Evolutionary conservation across 2,329 filamentous ascomycete genomes (phyloP), one percentile per base, ranked within the genome.

Genomic region (Chaetoscypha palmicola): DNA sequence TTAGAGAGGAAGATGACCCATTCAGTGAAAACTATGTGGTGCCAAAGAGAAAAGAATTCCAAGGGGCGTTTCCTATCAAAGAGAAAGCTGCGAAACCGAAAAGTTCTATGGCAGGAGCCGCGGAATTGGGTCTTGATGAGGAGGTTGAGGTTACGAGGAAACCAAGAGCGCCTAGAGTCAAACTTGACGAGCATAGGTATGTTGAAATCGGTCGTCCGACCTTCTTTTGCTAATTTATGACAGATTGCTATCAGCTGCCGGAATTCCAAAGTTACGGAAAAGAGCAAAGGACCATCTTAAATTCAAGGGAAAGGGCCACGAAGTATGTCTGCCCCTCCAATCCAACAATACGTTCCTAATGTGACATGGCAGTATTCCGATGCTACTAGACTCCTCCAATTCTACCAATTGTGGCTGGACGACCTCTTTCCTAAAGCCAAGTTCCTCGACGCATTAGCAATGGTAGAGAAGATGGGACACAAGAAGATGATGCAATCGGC

Each of bases 401-500:
- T 94, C 62, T 98, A 97, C 62, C 92, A 97, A 62, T 66, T 95
- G 44, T 98, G 92, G 92, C 83, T 98, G 2, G 91, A 98, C 65
- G 89, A 96, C 59, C 72, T 98, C 10, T 98, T 90, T 59, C 92
- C 92, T 10, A 89, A 94, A 59, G 92, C 91, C 4, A 91, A 89
- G 59, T 98, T 98, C 59, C 76, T 86, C 37, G 92, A 98, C 58
- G 92, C 86, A 2, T 70, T 97, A 5, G 69, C 74, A 30, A 95
- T 97, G 70, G 86, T 97, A 2, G 92, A 98, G 64, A 96, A 94
- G 66, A 73, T 88, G 1, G 92, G 92, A 1, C 92, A 96, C 65
- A 87, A 83, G 56, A 90, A 86, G 61, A 72, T 74, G 11, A 74
- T 97, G 62, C 77, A 86, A 51, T 74, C 78, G 23, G 83, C 83